These are phyloP conservation scores for Albifimbria verrucaria DNA, from an alignment of 2,329 filamentous ascomycete genomes.

Conservation along the genomic window DNA sequence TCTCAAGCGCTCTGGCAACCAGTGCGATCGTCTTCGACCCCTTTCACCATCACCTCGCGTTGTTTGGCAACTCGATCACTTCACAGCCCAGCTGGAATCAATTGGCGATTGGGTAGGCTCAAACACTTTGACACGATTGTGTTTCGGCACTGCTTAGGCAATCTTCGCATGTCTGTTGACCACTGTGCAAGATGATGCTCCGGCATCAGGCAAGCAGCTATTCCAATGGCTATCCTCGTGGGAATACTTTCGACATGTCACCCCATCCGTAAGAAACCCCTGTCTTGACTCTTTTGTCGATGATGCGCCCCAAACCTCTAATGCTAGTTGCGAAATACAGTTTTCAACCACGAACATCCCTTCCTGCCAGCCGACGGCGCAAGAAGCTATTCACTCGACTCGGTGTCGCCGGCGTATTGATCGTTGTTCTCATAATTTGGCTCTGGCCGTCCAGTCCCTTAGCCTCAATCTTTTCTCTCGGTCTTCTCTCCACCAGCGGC, in stretches of 20 bases:
- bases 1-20: too few species aligned
- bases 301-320: background rate
- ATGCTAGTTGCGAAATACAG: constrained; percentile 15
- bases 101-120: too few species aligned
- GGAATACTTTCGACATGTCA: constrained; percentile 80
- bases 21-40: too few species aligned
- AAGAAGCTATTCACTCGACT: constrained; percentile 70
- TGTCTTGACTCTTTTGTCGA: background rate
- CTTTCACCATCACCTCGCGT: too few species aligned
- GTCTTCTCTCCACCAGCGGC: constrained; percentile 62
- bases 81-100: too few species aligned
- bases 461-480: constrained; percentile 64
- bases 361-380: constrained; percentile 67
- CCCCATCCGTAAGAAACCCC: constrained; percentile 69
- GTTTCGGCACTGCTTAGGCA: background rate
- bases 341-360: constrained; percentile 79
- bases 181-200: constrained; percentile 69
- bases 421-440: constrained; percentile 69
- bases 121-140: background rate
- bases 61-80: too few species aligned
- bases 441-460: constrained; percentile 65
- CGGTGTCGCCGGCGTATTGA: constrained; percentile 52
- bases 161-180: constrained; percentile 9
- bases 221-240: constrained; percentile 78
- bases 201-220: constrained; percentile 74